These are phyloP conservation scores for Arxiozyma slooffiae DNA, from an alignment of 1,139 yeast genomes.

Conservation along the genomic window DNA sequence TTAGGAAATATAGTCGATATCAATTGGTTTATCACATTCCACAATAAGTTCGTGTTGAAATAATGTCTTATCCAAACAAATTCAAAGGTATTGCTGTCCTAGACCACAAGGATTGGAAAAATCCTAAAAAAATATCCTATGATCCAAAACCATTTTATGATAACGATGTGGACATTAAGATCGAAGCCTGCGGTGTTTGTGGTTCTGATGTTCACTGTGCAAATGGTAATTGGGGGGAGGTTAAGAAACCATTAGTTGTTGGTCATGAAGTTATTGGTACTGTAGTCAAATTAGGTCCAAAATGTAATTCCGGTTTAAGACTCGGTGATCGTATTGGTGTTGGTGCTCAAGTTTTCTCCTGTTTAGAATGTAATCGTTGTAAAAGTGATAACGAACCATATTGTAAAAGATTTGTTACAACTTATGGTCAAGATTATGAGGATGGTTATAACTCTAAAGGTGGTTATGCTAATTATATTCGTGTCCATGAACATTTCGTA, in stretches of 20 bases:
- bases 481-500: conserved; percentile 40
- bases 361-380: conserved; percentile 39
- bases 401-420: conserved; percentile 36
- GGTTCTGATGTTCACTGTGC: conserved; percentile 42
- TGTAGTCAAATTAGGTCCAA: conserved; percentile 37
- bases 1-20: too few species aligned
- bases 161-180: conserved; percentile 32
- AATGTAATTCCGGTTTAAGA: conserved; percentile 33
- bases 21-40: too few species aligned
- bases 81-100: conserved; percentile 39
- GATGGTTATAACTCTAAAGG: conserved; percentile 43
- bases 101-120: conserved; percentile 36
- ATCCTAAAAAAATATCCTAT: conserved; percentile 33
- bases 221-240: conserved; percentile 33
- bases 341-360: conserved; percentile 41
- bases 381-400: conserved; percentile 37
- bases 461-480: conserved; percentile 43
- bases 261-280: conserved; percentile 44
- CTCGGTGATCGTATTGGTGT: conserved; percentile 45
- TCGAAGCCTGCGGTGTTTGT: conserved; percentile 46
- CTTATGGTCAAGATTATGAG: conserved; percentile 36
- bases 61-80: conserved; percentile 30
- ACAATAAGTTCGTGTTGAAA: too few species aligned
- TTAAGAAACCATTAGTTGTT: conserved; percentile 34
- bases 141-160: conserved; percentile 30